phyloP scores from a whole-genome alignment of 2,329 filamentous ascomycete species.

The Trichoderma hamatum region DNA sequence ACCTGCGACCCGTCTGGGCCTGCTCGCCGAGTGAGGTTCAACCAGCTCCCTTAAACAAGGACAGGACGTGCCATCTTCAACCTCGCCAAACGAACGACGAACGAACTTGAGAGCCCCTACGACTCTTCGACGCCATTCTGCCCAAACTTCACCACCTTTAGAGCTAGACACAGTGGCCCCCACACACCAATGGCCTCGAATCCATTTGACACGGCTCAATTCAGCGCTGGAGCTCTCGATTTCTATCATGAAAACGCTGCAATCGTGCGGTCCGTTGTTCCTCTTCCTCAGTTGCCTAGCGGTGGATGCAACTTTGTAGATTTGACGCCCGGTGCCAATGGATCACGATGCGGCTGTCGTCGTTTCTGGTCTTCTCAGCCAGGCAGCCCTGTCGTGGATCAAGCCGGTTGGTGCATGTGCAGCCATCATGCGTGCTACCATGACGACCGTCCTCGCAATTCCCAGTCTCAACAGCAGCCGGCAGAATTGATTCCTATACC shows the following conservation, averaged over 20 bases:
- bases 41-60: conserved; percentile 22
- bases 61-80: conserved; percentile 9
- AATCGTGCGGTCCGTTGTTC: conserved; percentile 32
- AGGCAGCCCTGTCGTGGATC: conserved; percentile 43
- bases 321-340: conserved; percentile 54
- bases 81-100: conserved; percentile 20
- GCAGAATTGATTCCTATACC: conserved; percentile 31
- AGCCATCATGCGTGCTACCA: conserved; percentile 66
- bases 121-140: neutral
- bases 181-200: conserved; percentile 54
- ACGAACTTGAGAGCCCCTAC: conserved; percentile 15
- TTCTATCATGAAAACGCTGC: conserved; percentile 55
- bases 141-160: too few relatives aligned
- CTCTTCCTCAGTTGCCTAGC: conserved; percentile 47
- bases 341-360: conserved; percentile 60
- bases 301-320: conserved; percentile 63
- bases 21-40: conserved; percentile 39
- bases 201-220: conserved; percentile 50
- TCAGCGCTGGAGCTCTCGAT: conserved; percentile 55
- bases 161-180: conserved; percentile 33
- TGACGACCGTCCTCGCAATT: conserved; percentile 47
- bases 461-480: conserved; percentile 30
- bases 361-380: conserved; percentile 59
- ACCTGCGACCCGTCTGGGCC: conserved; percentile 43
- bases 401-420: conserved; percentile 62